A percentile compares a stretch with the other conserved stretches of the same genome.
These are phyloP conservation scores for Metschnikowia lachancei DNA, from an alignment of 805 yeast genomes.

Conservation along the genomic window DNA sequence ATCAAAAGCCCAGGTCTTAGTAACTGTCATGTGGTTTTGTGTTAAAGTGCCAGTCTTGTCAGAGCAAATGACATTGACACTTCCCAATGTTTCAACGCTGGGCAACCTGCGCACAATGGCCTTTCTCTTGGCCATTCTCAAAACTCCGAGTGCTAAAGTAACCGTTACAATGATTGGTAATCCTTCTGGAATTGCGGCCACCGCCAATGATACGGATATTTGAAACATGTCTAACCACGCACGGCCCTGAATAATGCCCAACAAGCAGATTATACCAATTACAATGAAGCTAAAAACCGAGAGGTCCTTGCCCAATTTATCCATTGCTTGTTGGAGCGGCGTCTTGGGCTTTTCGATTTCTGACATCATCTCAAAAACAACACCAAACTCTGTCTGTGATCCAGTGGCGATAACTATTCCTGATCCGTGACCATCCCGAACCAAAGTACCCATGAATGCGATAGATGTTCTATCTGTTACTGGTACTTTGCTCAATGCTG, in stretches of 20 bases:
- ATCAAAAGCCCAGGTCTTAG: slow-evolving; percentile 76
- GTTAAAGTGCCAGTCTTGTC: slow-evolving; percentile 92
- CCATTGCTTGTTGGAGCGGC: slow-evolving; percentile 94
- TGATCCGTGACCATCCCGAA: slow-evolving; percentile 90
- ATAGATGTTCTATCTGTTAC: slow-evolving; percentile 70
- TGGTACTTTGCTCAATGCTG: slow-evolving; percentile 41
- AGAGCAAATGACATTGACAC: slow-evolving; percentile 89
- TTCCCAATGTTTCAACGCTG: slow-evolving; percentile 91
- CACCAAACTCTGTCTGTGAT: slow-evolving; percentile 85
- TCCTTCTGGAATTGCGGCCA: slow-evolving; percentile 99
- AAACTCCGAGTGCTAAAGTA: slow-evolving; percentile 91
- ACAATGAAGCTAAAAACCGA: slow-evolving; percentile 80
- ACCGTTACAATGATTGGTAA: slow-evolving; percentile 97
- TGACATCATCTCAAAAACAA: slow-evolving; percentile 92
- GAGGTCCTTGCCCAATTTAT: slow-evolving; percentile 86
- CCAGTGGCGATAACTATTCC: slow-evolving; percentile 95
- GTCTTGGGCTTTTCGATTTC: slow-evolving; percentile 96
- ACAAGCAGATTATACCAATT: slow-evolving; percentile 85
- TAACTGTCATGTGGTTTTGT: slow-evolving; percentile 86
- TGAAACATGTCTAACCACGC: slow-evolving; percentile 98
- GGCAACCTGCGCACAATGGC: slow-evolving; percentile 95
- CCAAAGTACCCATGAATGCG: slow-evolving; percentile 97
- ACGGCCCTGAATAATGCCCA: slow-evolving; percentile 90
- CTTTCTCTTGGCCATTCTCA: slow-evolving; percentile 91
- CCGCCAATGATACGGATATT: slow-evolving; percentile 94